Conservation (phyloP, 305 asterid species). For the Solanum chacoense region DNA sequence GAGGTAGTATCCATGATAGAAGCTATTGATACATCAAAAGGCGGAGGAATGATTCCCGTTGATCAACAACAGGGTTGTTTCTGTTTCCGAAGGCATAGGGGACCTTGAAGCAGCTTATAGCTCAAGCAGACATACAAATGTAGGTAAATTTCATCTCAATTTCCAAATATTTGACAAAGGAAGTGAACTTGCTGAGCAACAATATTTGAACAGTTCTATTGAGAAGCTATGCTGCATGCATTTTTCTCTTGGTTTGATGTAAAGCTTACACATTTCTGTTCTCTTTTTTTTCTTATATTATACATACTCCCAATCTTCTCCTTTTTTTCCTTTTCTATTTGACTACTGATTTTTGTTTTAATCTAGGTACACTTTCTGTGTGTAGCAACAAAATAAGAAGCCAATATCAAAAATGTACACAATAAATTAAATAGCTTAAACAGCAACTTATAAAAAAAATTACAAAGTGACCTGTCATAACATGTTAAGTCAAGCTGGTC, state of each 20-base stretch:
- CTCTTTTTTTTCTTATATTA: background rate
- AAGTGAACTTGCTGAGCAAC: constrained; percentile 16
- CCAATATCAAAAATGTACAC: background rate
- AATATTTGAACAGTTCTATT: constrained; percentile 11
- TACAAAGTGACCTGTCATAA: background rate
- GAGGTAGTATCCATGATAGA: constrained; percentile 28
- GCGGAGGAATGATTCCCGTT: constrained; percentile 36
- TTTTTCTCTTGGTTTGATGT: constrained; percentile 10
- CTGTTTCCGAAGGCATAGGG: constrained; percentile 32
- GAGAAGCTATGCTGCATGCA: constrained; percentile 19
- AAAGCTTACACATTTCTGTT: background rate
- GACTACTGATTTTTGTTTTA: background rate
- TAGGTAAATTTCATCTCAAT: constrained; percentile 11
- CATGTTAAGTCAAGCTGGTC: background rate
- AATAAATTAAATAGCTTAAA: background rate
- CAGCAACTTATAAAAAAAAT: background rate
- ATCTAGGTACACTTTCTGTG: background rate
- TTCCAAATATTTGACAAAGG: constrained; percentile 6
- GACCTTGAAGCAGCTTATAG: constrained; percentile 35
- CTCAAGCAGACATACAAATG: constrained; percentile 4
- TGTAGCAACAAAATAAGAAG: background rate
- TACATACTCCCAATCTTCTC: background rate
- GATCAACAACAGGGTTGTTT: constrained; percentile 26
- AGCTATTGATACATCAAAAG: constrained; percentile 26
- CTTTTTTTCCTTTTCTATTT: background rate